phyloP scores from a whole-genome alignment of 768 basidiomycete species.

The Candolleomyces aberdarensis region DNA sequence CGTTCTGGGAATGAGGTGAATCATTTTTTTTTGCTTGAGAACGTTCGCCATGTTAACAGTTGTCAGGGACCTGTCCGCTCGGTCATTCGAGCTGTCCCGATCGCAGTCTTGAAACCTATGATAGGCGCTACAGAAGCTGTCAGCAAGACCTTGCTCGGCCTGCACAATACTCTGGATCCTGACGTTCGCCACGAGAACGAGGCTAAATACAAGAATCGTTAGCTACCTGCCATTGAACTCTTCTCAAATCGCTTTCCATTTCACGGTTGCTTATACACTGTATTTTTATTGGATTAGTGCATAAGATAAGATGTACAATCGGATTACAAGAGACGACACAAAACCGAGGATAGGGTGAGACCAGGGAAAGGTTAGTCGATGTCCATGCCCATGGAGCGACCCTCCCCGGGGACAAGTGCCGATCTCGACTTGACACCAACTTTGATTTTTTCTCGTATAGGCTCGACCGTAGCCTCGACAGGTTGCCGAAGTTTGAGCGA shows the following conservation, averaged over 20 bases:
- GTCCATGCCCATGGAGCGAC: constrained; percentile 90
- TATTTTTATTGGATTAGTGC: constrained; percentile 1
- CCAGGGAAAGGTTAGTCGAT: constrained; percentile 49
- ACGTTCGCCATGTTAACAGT: constrained; percentile 6
- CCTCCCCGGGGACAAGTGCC: constrained; percentile 79
- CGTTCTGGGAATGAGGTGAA: constrained; percentile 85
- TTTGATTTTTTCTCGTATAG: constrained; percentile 76
- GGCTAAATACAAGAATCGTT: constrained; percentile 91
- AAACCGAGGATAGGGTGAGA: background rate
- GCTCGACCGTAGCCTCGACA: constrained; percentile 29
- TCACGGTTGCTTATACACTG: constrained; percentile 1
- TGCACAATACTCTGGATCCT: constrained; percentile 92
- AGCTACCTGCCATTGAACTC: constrained; percentile 13
- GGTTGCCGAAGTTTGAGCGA: constrained; percentile 71
- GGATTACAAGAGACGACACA: background rate
- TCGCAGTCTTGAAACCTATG: constrained; percentile 96
- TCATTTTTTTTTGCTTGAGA: constrained; percentile 3
- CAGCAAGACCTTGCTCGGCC: constrained; percentile 89
- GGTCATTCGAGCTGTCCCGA: constrained; percentile 95
- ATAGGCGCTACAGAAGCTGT: constrained; percentile 97
- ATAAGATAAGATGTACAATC: background rate
- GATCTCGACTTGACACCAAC: constrained; percentile 59
- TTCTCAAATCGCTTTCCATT: background rate
- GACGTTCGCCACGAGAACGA: constrained; percentile 77
- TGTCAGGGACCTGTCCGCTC: constrained; percentile 85